phyloP scores from a whole-genome alignment of 2,329 filamentous ascomycete species.

The Colletotrichum agaves region DNA sequence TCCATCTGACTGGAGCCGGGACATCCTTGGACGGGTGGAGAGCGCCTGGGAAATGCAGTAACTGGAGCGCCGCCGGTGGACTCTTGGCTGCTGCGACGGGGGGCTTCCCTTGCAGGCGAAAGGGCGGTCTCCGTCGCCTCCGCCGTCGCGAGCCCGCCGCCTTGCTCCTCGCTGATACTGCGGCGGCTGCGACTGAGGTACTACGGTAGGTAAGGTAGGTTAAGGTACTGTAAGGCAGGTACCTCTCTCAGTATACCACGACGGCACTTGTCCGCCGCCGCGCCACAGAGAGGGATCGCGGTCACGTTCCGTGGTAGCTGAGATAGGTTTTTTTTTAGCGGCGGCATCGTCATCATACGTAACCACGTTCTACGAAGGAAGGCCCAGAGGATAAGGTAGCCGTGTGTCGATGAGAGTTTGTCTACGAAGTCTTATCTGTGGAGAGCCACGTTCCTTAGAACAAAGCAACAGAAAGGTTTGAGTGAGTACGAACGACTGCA shows the following conservation, averaged over 20 bases:
- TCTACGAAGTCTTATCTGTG: neutral
- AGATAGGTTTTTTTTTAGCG: too few relatives aligned
- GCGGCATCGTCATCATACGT: too few relatives aligned
- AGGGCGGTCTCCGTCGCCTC: constrained; percentile 35
- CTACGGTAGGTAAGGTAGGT: too few relatives aligned
- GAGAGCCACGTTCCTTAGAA: neutral
- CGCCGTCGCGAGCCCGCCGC: constrained; percentile 29
- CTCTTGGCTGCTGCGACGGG: constrained; percentile 5
- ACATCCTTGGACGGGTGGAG: neutral
- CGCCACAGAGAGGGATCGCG: neutral
- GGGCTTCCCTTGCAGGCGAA: constrained; percentile 32
- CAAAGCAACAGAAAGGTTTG: too few relatives aligned
- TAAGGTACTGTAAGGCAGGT: too few relatives aligned
- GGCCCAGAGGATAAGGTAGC: too few relatives aligned
- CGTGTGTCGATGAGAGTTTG: neutral
- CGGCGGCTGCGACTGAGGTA: neutral
- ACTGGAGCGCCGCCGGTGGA: constrained; percentile 13
- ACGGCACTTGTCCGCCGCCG: neutral
- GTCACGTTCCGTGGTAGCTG: constrained; percentile 4
- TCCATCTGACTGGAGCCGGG: neutral
- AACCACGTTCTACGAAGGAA: too few relatives aligned
- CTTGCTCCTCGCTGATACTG: constrained; percentile 14
- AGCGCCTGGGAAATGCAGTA: constrained; percentile 1
- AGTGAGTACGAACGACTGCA: neutral
- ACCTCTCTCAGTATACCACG: neutral